Evolutionary conservation across 352 stramenopile genomes (phyloP).

Genomic region (Elongisporangium prolatum): DNA sequence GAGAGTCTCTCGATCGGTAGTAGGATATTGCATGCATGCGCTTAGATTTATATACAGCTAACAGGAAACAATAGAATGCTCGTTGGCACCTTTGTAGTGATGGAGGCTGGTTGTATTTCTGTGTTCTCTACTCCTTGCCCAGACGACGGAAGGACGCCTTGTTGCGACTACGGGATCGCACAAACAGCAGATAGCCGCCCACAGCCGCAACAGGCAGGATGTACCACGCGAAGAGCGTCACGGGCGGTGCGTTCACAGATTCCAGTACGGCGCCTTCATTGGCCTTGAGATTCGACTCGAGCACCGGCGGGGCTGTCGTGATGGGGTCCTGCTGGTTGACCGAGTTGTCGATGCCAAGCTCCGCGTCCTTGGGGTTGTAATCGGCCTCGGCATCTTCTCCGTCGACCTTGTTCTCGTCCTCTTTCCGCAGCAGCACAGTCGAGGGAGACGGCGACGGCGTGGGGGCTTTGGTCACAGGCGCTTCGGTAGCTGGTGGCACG

Average conservation of each 20-base stretch:
- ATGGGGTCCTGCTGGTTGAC: slow-evolving; percentile 51
- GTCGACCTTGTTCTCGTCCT: slow-evolving; percentile 7
- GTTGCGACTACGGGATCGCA: slow-evolving; percentile 35
- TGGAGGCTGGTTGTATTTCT: background rate
- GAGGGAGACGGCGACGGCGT: slow-evolving; percentile 1
- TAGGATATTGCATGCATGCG: background rate
- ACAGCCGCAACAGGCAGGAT: slow-evolving; percentile 62
- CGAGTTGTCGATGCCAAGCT: slow-evolving; percentile 57
- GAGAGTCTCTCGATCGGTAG: slow-evolving; percentile 7
- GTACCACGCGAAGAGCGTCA: slow-evolving; percentile 80
- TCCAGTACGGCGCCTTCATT: slow-evolving; percentile 30
- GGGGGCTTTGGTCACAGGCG: slow-evolving; percentile 8
- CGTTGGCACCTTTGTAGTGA: no score
- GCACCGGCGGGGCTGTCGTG: slow-evolving; percentile 7
- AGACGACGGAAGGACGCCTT: slow-evolving; percentile 18
- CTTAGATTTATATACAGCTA: background rate
- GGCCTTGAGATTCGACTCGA: slow-evolving; percentile 28
- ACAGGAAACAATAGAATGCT: background rate
- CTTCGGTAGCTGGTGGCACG: slow-evolving; percentile 23
- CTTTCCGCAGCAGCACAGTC: slow-evolving; percentile 15
- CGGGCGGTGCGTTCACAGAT: slow-evolving; percentile 37
- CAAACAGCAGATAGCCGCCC: slow-evolving; percentile 60
- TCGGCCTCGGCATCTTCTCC: slow-evolving; percentile 22
- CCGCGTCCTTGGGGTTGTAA: slow-evolving; percentile 64
- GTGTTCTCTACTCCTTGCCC: background rate